Evolutionary conservation across 2,329 filamentous ascomycete genomes (phyloP), one percentile per base, ranked within the genome.

Genomic region (Trichoderma koningiopsis): DNA sequence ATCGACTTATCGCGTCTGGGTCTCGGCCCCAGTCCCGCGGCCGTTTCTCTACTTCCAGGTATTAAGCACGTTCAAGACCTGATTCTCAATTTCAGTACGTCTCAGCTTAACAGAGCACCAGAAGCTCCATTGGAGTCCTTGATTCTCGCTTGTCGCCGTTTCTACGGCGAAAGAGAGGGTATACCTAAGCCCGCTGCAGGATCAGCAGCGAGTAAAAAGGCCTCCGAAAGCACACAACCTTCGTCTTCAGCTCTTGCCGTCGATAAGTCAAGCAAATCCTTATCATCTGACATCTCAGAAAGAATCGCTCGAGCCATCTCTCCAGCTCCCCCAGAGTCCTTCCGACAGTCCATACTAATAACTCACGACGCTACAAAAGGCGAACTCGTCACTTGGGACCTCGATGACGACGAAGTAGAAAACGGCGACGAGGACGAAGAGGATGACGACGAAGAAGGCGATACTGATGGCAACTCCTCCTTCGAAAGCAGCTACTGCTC

Each of bases 1-100:
- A 35, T 84, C 1, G 82, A 84, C 70, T 74, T 83, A 72, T 78
- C 81, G 0, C 77, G 75, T 13, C 73, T 81, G 10, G 75, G 77
- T 1, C 80, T 79, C 27, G 79, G 79, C 2, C 70, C 74, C 3
- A 61, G 70, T 0, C 72, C 72, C 5, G 65, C 71, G 0, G 78
- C 79, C 0, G 68, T 63, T 0, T 53, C 60, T 0, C 68, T 82
- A 2, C 63, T 71, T 0, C 71, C 77, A 0, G 75, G 75, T 6
- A 70, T 76, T 0, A 68, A 74, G 1, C 71, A 75, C 2, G 72
- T 80, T 1, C 75, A 76, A 19, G 27, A 35, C 0, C 71, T 79
- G 4, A 72, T 82, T 2, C 49, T 71, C 0, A 52, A 69, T 10
- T 80, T 82, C 43, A 76, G 77, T 14, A 57, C 70, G 7, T 65